These are phyloP conservation scores for Trapa incisa DNA, from an alignment of 345 rosid species.

Conservation along the genomic window DNA sequence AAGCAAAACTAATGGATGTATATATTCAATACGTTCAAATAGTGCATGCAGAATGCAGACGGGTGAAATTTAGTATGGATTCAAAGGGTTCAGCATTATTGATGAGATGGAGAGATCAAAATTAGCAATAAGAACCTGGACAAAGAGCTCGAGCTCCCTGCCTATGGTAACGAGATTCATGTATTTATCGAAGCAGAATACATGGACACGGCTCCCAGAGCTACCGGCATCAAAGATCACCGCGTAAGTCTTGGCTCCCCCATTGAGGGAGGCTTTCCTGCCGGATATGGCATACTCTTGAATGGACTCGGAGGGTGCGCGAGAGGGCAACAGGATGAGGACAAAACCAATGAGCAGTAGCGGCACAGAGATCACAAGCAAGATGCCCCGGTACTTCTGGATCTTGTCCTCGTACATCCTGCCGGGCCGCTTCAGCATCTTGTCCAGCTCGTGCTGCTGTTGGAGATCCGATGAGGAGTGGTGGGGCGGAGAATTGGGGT, in stretches of 20 bases:
- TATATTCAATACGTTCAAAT: not conserved
- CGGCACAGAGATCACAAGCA: conserved; percentile 63
- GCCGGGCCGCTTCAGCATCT: conserved; percentile 48
- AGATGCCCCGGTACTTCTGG: conserved; percentile 50
- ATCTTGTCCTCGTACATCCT: conserved; percentile 64
- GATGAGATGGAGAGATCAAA: no score
- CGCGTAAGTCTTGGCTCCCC: conserved; percentile 41
- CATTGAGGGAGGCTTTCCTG: conserved; percentile 36
- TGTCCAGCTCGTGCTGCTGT: conserved; percentile 21
- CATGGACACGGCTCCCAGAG: conserved; percentile 95
- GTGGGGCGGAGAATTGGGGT: conserved; percentile 17
- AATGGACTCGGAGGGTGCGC: conserved; percentile 28
- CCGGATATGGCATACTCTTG: conserved; percentile 28
- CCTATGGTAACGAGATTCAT: conserved; percentile 89
- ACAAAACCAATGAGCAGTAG: conserved; percentile 44
- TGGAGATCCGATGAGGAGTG: conserved; percentile 14
- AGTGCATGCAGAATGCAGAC: not conserved
- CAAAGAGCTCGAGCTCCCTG: conserved; percentile 74
- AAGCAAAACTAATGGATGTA: not conserved
- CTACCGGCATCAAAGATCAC: conserved; percentile 93
- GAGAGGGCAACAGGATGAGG: conserved; percentile 47
- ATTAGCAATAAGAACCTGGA: conserved; percentile 9
- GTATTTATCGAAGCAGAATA: conserved; percentile 73
- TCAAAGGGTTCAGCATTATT: no score
- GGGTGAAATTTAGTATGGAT: no score